Conservation (phyloP, 2,329 filamentous ascomycete genomes). For the Aspergillus quadricinctus region DNA sequence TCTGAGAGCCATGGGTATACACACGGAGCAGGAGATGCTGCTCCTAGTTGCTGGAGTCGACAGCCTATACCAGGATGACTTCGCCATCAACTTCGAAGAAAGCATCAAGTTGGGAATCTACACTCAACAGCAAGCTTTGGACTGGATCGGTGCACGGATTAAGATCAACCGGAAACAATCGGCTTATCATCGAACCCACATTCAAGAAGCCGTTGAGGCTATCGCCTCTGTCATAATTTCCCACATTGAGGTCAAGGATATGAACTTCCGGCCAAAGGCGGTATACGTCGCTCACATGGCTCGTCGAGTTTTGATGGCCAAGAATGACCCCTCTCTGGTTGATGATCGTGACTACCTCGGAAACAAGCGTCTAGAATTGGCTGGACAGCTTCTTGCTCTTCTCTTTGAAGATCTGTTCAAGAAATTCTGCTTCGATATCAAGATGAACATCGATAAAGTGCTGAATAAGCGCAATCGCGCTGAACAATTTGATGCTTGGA, state of each 20-base stretch:
- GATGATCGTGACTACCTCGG: conserved; percentile 97
- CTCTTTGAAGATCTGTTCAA: conserved; percentile 99
- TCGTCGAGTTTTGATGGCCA: conserved; percentile 89
- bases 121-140: conserved; percentile 91
- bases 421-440: conserved; percentile 82
- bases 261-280: conserved; percentile 96
- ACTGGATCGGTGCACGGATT: conserved; percentile 82
- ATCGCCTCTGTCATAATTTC: conserved; percentile 90
- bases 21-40: conserved; percentile 93
- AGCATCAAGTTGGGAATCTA: conserved; percentile 77
- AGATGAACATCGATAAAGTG: conserved; percentile 90
- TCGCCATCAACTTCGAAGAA: conserved; percentile 92
- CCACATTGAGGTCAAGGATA: conserved; percentile 83
- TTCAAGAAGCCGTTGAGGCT: conserved; percentile 89
- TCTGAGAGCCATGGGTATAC: conserved; percentile 86
- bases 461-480: conserved; percentile 90
- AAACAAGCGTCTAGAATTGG: conserved; percentile 92
- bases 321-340: conserved; percentile 81
- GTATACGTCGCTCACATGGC: conserved; percentile 97
- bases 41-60: conserved; percentile 85
- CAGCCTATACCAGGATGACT: conserved; percentile 86
- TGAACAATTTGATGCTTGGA: conserved; percentile 79
- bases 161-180: conserved; percentile 72
- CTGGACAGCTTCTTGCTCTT: conserved; percentile 86
- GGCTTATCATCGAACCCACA: conserved; percentile 68